phyloP scores from a whole-genome alignment of 306 rosid species.

The Ochetophila trinervis region DNA sequence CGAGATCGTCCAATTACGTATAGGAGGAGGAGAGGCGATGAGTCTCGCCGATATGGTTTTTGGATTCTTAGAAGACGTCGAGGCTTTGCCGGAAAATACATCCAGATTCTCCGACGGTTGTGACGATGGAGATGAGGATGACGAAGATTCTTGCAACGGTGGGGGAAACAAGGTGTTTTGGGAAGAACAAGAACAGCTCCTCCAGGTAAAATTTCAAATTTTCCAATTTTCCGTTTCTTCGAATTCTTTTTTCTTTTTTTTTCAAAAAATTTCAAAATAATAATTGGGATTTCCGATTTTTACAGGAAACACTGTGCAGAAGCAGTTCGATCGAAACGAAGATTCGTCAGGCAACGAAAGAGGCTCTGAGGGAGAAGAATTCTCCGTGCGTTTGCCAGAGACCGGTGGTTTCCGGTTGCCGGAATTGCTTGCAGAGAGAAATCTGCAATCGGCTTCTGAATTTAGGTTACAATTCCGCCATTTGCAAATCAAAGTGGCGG shows the following conservation, averaged over 20 bases:
- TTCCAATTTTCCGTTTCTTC: neutral
- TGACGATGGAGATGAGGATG: conserved; percentile 2
- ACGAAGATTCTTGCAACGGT: conserved; percentile 8
- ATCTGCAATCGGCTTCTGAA: conserved; percentile 46
- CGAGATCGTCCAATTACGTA: conserved; percentile 14
- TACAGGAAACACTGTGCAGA: conserved; percentile 48
- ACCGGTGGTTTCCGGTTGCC: conserved; percentile 44
- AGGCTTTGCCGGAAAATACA: conserved; percentile 35
- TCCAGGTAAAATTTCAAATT: conserved; percentile 38
- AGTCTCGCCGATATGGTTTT: conserved; percentile 53
- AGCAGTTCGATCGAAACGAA: conserved; percentile 49
- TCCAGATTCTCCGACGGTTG: conserved; percentile 28
- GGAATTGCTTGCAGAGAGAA: conserved; percentile 57
- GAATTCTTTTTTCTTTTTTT: no score
- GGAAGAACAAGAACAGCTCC: conserved; percentile 56
- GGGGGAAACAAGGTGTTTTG: conserved; percentile 54
- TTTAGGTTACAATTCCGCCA: conserved; percentile 52
- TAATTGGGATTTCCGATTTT: neutral
- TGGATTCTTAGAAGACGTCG: conserved; percentile 47
- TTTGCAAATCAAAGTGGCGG: conserved; percentile 76
- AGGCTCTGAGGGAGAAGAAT: conserved; percentile 35
- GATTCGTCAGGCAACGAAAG: conserved; percentile 54
- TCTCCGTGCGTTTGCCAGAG: conserved; percentile 45
- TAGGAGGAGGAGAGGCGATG: conserved; percentile 3
- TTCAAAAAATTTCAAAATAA: neutral